A percentile compares a stretch with the other conserved stretches of the same genome.
These are phyloP conservation scores for Lichtheimia hyalospora DNA, from an alignment of 371 early-diverging fungal species.

Conservation along the genomic window DNA sequence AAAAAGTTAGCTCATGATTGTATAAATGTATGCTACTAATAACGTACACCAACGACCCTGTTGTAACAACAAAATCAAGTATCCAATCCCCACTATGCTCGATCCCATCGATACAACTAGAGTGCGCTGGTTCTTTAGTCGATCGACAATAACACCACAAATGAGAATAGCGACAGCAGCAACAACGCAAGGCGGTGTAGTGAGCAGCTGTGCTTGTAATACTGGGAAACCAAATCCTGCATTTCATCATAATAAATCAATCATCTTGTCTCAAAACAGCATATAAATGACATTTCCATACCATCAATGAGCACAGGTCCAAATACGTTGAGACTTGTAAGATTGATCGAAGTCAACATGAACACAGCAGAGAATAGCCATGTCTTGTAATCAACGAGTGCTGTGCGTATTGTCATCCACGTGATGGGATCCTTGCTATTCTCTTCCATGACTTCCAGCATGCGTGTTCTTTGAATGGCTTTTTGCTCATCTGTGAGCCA, in stretches of 20 bases:
- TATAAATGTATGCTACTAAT: neutral
- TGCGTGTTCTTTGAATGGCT: conserved; percentile 13
- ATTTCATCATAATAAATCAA: neutral
- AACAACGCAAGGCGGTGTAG: conserved; percentile 35
- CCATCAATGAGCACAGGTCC: conserved; percentile 19
- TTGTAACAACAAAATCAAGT: conserved; percentile 7
- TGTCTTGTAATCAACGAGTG: conserved; percentile 17
- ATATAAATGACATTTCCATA: neutral
- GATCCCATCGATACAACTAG: conserved; percentile 16
- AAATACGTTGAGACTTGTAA: conserved; percentile 19
- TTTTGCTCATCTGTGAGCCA: conserved; percentile 20
- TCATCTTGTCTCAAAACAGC: too few relatives aligned
- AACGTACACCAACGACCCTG: conserved; percentile 5
- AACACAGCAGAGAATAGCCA: conserved; percentile 19
- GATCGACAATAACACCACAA: conserved; percentile 19
- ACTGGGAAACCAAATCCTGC: conserved; percentile 35
- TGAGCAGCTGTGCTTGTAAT: conserved; percentile 34
- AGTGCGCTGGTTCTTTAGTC: conserved; percentile 7
- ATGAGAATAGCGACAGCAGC: conserved; percentile 14
- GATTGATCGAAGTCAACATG: conserved; percentile 14
- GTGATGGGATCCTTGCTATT: conserved; percentile 10
- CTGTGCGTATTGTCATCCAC: conserved; percentile 4
- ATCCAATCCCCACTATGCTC: conserved; percentile 14
- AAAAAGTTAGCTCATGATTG: neutral
- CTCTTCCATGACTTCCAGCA: neutral